Base-by-base conservation (phyloP, 257 asterid species). In the Schizonepeta tenuifolia region DNA sequence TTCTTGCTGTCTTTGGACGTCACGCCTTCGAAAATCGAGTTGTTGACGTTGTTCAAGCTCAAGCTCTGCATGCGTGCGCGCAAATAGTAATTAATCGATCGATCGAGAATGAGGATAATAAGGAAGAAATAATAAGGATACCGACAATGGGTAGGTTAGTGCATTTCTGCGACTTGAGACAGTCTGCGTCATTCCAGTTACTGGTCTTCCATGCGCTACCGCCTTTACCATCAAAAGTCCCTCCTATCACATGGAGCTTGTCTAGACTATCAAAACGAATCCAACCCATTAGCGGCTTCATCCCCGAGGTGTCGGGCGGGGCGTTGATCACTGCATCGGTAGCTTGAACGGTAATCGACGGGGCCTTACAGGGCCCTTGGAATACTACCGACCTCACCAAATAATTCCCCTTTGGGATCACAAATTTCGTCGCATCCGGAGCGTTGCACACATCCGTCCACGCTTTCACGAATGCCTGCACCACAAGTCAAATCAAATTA, bases 1-100 rank as follows among this genome's bases (percentile, higher is more conserved):
- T 68, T 71, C 72, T 85, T 80, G 77, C 89, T 85, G 73, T 85
- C 82, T 28, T 78, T 61, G 1, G 77, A 44, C 10, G 85, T 82
- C 22, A 85, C 47, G 51, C 80, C 87, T 2, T 40, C 65, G 4
- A 83, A 72, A 18, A 33, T 11, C 6, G 83, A 26, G 76, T 83
- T 72, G 31, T 75, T 80, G 49, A 83, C 44, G 78, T 75, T 75
- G 33, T 83, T 81, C 71, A 83, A 46, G 80, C 81, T 80, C 69
- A 83, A 1, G 59, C 68, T 83, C 86, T 82, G 70, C 71, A 65
- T 8, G 6, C 18, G 6, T 35, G 7, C 38, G 1, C 5, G 28
- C 28, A n/a, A 24, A 24, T 24, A 24, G 1, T 24, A 24, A 24
- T 24, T 24, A 24, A 24, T 24, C n/a, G n/a, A 24, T 24, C 26